Percentiles rank a stretch among this genome's conserved stretches.
These are phyloP conservation scores for Penicillium sp. DNA, from an alignment of 2,329 filamentous ascomycete species.

Conservation along the genomic window DNA sequence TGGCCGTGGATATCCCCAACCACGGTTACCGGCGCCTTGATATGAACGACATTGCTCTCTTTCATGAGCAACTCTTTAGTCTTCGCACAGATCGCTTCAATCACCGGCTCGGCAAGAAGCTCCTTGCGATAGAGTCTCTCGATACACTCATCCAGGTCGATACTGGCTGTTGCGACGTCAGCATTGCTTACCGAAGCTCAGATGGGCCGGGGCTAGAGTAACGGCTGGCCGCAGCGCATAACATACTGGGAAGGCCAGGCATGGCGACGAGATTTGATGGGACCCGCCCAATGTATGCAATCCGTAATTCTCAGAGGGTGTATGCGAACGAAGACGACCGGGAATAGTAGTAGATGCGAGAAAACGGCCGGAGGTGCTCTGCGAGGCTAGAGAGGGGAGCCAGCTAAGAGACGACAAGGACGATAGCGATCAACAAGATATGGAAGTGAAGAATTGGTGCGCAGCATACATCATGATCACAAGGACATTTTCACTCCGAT, in stretches of 20 bases:
- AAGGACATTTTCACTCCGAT: constrained; percentile 7
- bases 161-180: constrained; percentile 65
- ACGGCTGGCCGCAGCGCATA: background rate
- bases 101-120: constrained; percentile 92
- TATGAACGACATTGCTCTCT: constrained; percentile 99
- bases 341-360: background rate
- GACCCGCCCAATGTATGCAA: background rate
- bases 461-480: constrained; percentile 14
- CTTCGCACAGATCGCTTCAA: constrained; percentile 98
- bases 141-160: constrained; percentile 98
- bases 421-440: constrained; percentile 6
- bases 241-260: constrained; percentile 47
- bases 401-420: constrained; percentile 4
- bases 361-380: constrained; percentile 1
- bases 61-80: constrained; percentile 99
- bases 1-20: constrained; percentile 98
- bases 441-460: constrained; percentile 1
- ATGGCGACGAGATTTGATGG: constrained; percentile 28
- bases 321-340: background rate
- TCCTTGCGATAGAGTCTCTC: constrained; percentile 95
- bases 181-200: background rate
- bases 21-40: constrained; percentile 90
- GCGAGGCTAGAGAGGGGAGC: constrained; percentile 5
- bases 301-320: background rate
- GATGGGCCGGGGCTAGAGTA: background rate